A percentile compares a stretch with the other conserved stretches of the same genome.
phyloP scores from a whole-genome alignment of 192 early-diverging fungal species.

The Lobosporangium transversale region DNA sequence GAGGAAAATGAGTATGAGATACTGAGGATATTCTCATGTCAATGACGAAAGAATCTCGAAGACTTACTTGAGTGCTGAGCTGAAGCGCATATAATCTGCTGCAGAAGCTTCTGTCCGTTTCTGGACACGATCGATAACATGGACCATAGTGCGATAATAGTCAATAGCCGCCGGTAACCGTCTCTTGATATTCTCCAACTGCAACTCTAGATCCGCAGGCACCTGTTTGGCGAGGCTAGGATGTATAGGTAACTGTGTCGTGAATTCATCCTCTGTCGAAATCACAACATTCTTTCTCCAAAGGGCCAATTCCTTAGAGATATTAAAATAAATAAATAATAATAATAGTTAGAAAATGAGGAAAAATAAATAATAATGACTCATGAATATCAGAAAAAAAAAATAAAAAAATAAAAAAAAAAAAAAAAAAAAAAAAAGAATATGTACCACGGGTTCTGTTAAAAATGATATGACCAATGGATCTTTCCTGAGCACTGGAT shows the following conservation, averaged over 20 bases:
- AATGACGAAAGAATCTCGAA: background rate
- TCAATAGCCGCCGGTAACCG: conserved; percentile 57
- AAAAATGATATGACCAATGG: conserved; percentile 69
- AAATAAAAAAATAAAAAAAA: too few relatives aligned
- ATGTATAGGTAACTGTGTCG: conserved; percentile 14
- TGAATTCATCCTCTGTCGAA: conserved; percentile 67
- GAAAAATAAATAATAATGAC: too few relatives aligned
- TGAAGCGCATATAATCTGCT: conserved; percentile 65
- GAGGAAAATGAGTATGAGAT: background rate
- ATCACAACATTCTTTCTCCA: conserved; percentile 66
- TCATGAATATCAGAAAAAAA: too few relatives aligned
- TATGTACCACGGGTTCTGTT: conserved; percentile 70
- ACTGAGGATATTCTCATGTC: conserved; percentile 26
- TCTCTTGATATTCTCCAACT: conserved; percentile 54
- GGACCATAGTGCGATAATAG: conserved; percentile 66
- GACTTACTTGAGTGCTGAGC: conserved; percentile 65
- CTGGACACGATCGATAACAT: conserved; percentile 70
- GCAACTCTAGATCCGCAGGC: conserved; percentile 60
- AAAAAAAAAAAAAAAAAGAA: too few relatives aligned
- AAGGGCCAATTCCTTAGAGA: conserved; percentile 62
- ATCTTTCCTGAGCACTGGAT: conserved; percentile 74
- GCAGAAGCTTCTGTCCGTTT: conserved; percentile 69
- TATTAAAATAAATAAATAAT: background rate
- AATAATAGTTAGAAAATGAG: too few relatives aligned
- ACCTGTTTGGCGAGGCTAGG: conserved; percentile 31